Base-by-base conservation (phyloP, 1,139 yeast species). In the Debaryomycetaceae sp. region DNA sequence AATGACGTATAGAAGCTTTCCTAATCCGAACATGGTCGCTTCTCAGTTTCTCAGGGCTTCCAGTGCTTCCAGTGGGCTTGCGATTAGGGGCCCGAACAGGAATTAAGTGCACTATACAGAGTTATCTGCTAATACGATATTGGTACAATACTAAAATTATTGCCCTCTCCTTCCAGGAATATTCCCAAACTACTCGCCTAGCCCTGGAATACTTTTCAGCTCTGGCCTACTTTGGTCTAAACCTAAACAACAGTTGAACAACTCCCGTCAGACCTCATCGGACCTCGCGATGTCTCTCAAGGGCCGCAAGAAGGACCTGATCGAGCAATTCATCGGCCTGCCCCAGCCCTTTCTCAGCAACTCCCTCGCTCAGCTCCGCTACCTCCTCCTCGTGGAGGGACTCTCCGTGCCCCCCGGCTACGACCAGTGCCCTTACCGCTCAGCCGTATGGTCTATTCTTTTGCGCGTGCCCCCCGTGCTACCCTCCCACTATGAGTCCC, bases 401-500 rank as follows among this genome's bases (percentile, higher is more conserved):
- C 58, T 85, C n/a, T 58, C 68, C 1, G 53, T 53, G 3, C 71
- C 72, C 11, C 58, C 53, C 16, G 70, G 69, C 4, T 64, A 64
- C 48, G 70, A 44, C 47, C 62, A 47, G 49, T 58, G 87, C 44
- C 76, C 92, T 1, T 77, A 82, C 45, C 55, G 96, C 34, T 58
- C 73, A 14, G 77, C 79, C 37, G 82, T 83, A 2, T 86, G 96
- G 96, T 71, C 90, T 2, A 77, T 86, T 13, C 58, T 86, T 15
- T 59, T 79, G 15, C 62, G 85, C 26, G 76, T 74, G 0, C 72
- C 78, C 2, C 77, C 81, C 23, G 62, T 68, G 27, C 62, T 74
- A 6, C 57, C 73, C 2, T 58, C 62, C 15, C 51, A 60, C 25
- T 86, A 86, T 47, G 36, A 73, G 20, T 54, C 63, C 10, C 53